Base-by-base conservation (phyloP, 148 eudicot genomes). In the Tetragonia tetragonoides region DNA sequence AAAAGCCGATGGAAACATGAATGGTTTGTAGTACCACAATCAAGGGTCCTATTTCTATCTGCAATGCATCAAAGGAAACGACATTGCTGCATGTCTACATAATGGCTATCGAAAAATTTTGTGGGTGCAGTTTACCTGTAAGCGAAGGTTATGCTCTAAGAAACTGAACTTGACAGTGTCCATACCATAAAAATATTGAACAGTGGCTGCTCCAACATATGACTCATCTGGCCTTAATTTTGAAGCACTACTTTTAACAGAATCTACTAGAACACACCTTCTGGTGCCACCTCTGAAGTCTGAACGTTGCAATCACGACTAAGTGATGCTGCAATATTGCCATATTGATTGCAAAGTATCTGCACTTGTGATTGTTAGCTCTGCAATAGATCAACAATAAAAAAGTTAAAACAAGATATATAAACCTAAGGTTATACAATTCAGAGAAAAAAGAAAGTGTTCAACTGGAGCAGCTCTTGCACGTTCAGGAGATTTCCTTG, bases 181-280 rank as follows among this genome's bases (percentile, higher is more conserved):
- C 99, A 95, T 95, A 79, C 97, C 86, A 78, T 83, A 95, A 70
- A 95, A 82, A 87, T 95, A 95, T 83, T 95, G 97, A 74, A 93
- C 99, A n/a, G 99, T 95, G 68, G 99, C 99, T 79, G 97, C 99
- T 82, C 99, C 99, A 74, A 95, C 89, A 81, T 95, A 95, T 89
- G 42, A 95, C 99, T 81, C 84, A 82, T 83, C 88, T 93, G 65
- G 99, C 99, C 77, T 93, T 83, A 94, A 60, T 10, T 40, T 64
- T 73, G 54, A 34, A 46, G 38, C 72, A 79, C 59, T 23, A 28
- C 47, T 34, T 11, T 47, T 17, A 77, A 17, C 63, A 38, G 21
- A 14, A 66, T 23, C 69, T 21, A 64, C 60, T 20, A 64, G 28
- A 73, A 74, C 73, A 37, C 79, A 93, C 99, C 94, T 95, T 95